Evolutionary conservation across 352 stramenopile genomes (phyloP), one percentile per base, ranked within the genome.

Genomic region (Phytophthora citrophthora): DNA sequence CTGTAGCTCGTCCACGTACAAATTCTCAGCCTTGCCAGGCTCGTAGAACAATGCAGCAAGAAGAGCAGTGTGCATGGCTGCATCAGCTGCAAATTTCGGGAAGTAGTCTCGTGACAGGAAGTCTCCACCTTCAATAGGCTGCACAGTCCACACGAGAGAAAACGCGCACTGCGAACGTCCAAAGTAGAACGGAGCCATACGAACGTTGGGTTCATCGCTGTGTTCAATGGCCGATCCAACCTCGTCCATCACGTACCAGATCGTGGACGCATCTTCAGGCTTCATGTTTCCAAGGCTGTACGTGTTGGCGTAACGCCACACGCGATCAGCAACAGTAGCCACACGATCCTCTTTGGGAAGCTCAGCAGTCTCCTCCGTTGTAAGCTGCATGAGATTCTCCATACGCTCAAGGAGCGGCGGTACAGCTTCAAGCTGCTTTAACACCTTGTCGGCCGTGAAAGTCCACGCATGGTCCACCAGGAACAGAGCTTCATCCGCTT

Each of bases 201-300:
- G 62, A 39, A 86, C 67, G 31, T 80, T 86, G 39, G 74, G 72
- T 7, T 61, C 64, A 32, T 81, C 54, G 10, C 49, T 49, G 56
- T 86, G 77, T 45, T 86, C 77, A 43, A 86, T 83, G 6, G 72
- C 77, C 20, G 72, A 82, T 34, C 77, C 77, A 36, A 86, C 77
- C 61, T 86, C 74, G 47, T 86, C 77, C 77, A 86, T 83, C 43
- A 86, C 64, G 59, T 86, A 86, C 74, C 77, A 86, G 46, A 83
- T 86, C 23, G 77, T 57, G 32, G 69, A 68, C 16, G 69, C 55
- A 13, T 81, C 69, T 57, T 81, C 77, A 5, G 68, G 74, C 40
- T 74, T 77, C 9, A 74, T 50, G 39, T 79, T 77, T 24, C 74
- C 74, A 31, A 86, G 64, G 18, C 70, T 61, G 47, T 86, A 86